These are phyloP conservation scores for Fusarium anguioides DNA, from an alignment of 2,329 filamentous ascomycete species.

Conservation along the genomic window DNA sequence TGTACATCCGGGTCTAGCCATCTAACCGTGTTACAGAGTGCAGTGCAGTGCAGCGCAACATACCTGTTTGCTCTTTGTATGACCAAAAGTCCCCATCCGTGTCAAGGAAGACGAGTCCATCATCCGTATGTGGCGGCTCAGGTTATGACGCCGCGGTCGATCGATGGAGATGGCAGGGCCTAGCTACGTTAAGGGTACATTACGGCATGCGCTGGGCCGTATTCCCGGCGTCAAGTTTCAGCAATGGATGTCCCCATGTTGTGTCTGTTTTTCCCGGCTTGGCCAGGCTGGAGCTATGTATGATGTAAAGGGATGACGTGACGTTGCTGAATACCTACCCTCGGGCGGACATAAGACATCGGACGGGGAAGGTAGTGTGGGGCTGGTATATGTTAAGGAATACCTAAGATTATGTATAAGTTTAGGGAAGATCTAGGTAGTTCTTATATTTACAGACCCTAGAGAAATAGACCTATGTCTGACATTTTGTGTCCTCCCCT, in stretches of 20 bases:
- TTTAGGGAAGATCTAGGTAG: no score
- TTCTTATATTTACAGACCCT: no score
- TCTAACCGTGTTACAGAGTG: not conserved
- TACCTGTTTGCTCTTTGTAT: constrained; percentile 6
- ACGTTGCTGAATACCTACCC: not conserved
- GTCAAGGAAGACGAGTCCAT: constrained; percentile 12
- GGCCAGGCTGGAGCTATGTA: constrained; percentile 6
- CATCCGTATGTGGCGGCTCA: constrained; percentile 28
- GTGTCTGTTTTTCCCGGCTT: not conserved
- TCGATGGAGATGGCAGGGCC: constrained; percentile 16
- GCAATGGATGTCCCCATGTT: not conserved
- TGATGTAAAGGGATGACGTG: constrained; percentile 39
- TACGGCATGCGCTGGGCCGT: not conserved
- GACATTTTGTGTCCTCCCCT: no score
- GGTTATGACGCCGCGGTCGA: constrained; percentile 34
- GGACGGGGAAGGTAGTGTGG: no score
- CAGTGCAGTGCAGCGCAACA: not conserved
- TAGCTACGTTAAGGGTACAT: not conserved
- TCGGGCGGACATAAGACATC: no score
- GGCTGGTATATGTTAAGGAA: no score
- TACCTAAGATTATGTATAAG: no score
- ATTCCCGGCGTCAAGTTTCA: constrained; percentile 2
- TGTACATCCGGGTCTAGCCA: not conserved
- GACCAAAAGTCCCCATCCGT: constrained; percentile 2
- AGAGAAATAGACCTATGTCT: no score